phyloP scores from a whole-genome alignment of 2,329 filamentous ascomycete species.

The Penicillium concentricum region DNA sequence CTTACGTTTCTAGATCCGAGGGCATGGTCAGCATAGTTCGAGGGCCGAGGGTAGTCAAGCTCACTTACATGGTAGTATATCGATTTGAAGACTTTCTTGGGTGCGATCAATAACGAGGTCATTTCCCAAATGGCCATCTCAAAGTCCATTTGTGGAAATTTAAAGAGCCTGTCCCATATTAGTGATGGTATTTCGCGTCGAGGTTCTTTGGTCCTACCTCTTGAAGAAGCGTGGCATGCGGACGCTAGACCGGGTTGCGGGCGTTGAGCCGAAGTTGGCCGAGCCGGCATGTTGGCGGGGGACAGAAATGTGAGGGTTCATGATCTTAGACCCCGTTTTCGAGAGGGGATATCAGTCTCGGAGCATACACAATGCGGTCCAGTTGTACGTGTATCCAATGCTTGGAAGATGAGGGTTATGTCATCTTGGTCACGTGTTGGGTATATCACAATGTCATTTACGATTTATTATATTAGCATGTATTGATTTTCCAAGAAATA shows the following conservation, averaged over 20 bases:
- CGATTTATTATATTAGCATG: neutral
- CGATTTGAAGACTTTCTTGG: conserved; percentile 69
- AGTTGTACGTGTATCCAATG: neutral
- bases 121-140: conserved; percentile 74
- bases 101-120: conserved; percentile 65
- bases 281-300: conserved; percentile 57
- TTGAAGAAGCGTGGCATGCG: conserved; percentile 68
- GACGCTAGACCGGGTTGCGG: conserved; percentile 52
- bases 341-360: neutral
- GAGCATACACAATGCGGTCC: conserved; percentile 4
- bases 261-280: conserved; percentile 54
- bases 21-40: conserved; percentile 12
- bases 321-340: conserved; percentile 27
- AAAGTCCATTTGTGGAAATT: conserved; percentile 73
- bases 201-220: conserved; percentile 39
- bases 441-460: neutral
- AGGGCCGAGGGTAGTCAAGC: neutral
- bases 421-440: conserved; percentile 15
- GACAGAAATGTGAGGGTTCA: conserved; percentile 62
- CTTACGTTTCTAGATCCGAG: conserved; percentile 41
- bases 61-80: conserved; percentile 67
- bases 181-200: neutral
- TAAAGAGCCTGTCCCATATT: conserved; percentile 55
- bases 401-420: conserved; percentile 5
- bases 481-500: neutral